Percentiles rank a stretch among this genome's conserved stretches.
Evolutionary conservation across 306 rosid genomes (phyloP).

Genomic region (Comarum palustre): DNA sequence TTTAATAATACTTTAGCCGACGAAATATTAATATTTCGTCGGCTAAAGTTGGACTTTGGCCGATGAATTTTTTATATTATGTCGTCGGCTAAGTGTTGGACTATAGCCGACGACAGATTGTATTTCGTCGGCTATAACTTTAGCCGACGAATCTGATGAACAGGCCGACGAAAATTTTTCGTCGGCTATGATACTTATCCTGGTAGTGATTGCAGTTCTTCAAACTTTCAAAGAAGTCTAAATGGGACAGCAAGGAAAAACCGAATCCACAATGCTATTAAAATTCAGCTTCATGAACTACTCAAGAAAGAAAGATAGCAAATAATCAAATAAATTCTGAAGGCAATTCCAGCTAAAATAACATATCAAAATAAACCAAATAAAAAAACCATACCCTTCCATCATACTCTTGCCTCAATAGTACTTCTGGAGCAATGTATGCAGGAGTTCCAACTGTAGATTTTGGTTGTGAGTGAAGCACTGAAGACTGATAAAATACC

Average conservation of each 20-base stretch:
- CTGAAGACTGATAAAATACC: constrained; percentile 63
- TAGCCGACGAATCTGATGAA: too few species aligned
- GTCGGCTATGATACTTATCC: too few species aligned
- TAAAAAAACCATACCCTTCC: constrained; percentile 62
- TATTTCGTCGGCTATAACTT: too few species aligned
- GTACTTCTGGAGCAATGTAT: constrained; percentile 94
- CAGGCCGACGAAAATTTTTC: too few species aligned
- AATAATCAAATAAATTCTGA: neutral
- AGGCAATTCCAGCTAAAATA: neutral
- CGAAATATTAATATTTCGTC: too few species aligned
- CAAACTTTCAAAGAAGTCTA: neutral
- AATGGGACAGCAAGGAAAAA: neutral
- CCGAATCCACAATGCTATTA: neutral
- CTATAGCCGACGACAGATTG: too few species aligned
- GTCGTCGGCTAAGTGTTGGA: too few species aligned
- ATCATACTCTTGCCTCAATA: constrained; percentile 80
- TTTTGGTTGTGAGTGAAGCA: constrained; percentile 95
- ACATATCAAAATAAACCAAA: neutral
- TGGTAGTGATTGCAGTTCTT: neutral
- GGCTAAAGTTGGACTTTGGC: too few species aligned
- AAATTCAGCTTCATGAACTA: constrained; percentile 3
- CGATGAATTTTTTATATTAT: too few species aligned
- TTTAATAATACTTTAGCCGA: too few species aligned
- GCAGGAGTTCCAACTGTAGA: constrained; percentile 98
- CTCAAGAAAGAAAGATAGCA: neutral